Percentiles rank a stretch among this genome's conserved stretches.
Evolutionary conservation across 805 yeast genomes (phyloP).

Genomic region (Zygosaccharomyces pseudorouxii): DNA sequence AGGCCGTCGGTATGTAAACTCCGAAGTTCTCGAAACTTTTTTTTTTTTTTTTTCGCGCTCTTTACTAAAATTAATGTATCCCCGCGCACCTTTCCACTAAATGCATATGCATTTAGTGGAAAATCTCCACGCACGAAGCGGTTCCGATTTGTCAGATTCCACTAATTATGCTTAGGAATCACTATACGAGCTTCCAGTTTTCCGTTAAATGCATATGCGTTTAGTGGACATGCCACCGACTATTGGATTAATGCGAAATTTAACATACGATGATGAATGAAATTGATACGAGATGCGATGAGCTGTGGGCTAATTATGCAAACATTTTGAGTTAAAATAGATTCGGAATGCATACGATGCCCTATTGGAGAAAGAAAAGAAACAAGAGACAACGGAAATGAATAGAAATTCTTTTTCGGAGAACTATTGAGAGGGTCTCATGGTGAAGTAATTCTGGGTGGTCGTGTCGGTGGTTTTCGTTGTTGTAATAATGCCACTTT

Average conservation of each 20-base stretch:
- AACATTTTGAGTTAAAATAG: conserved; percentile 3
- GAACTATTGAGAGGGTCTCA: too few species aligned
- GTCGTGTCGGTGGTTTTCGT: neutral
- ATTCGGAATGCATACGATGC: neutral
- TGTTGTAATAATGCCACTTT: conserved; percentile 3
- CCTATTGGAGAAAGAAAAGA: neutral
- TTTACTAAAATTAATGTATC: neutral
- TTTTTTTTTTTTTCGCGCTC: neutral
- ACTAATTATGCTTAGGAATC: neutral
- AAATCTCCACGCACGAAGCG: neutral
- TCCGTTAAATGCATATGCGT: conserved; percentile 17
- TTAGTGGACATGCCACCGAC: neutral
- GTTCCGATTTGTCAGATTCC: neutral
- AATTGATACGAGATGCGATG: neutral
- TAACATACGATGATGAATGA: conserved; percentile 1
- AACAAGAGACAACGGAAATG: neutral
- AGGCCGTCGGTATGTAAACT: neutral
- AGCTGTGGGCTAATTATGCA: neutral
- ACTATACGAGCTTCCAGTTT: neutral
- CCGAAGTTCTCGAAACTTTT: neutral
- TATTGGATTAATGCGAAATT: conserved; percentile 2
- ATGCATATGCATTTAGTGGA: conserved; percentile 4
- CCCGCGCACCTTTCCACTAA: conserved; percentile 2
- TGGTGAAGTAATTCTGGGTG: neutral
- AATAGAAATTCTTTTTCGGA: too few species aligned